Base-by-base conservation (phyloP, 225 moss, liverwort and hornwort genomes). In the Pseudoscleropodium purum region DNA sequence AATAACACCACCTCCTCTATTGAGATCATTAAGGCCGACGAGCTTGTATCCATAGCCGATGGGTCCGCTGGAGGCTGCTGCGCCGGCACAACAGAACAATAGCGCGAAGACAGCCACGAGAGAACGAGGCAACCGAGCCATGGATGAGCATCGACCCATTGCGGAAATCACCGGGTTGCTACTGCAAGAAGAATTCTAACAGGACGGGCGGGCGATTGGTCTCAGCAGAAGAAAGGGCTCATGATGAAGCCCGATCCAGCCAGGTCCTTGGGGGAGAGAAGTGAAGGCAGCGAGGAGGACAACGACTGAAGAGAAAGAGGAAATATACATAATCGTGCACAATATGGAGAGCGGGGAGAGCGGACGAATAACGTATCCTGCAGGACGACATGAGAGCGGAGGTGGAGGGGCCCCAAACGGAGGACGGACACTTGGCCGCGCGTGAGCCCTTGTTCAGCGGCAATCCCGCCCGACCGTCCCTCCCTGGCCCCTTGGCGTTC, bases 1-100 rank as follows among this genome's bases (percentile, higher is more conserved):
- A 41, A 93, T 83, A 25, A 93, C 83, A 57, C 93, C 93, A 83
- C 82, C 81, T 51, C 89, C 91, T n/a, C 62, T 45, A 29, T 81
- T 67, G 37, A 91, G 83, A 69, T 86, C 74, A 56, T 82, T 36
- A 66, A 93, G 91, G 31, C 82, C 87, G 57, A 87, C 85, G 62
- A 93, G 87, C 88, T 88, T 91, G 93, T 93, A 93, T 34, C 93
- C 93, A 60, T 81, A 84, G 72, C 92, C 89, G 17, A 92, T 74
- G 85, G 77, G 81, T 15, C 19, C 81, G 64, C 77, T 68, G 29
- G 87, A 76, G 47, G 60, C 83, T 77, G 62, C 84, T 45, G 52
- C 83, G 45, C 67, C 57, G 13, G n/a, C 62, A 75, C 52, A 82
- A 60, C 63, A 88, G 47, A 59, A 7, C 43, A 84, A 16, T 5